Percentiles rank a stretch among this genome's conserved stretches.
phyloP scores from a whole-genome alignment of 129 eudicot species.

The Pittosporum tobira region DNA sequence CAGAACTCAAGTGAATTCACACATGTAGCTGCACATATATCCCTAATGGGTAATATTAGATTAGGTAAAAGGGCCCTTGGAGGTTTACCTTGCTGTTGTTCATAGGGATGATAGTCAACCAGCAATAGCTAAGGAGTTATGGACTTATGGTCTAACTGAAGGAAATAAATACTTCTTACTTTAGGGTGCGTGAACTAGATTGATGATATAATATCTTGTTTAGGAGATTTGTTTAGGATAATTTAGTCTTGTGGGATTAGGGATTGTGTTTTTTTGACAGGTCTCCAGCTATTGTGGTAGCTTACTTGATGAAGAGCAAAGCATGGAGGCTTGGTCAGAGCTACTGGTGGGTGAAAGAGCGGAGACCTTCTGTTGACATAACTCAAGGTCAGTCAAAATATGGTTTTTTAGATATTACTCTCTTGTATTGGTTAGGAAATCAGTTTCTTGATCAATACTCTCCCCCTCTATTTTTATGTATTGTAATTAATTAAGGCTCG shows the following conservation, averaged over 20 bases:
- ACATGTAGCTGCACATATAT: neutral
- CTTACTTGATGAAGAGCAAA: conserved; percentile 81
- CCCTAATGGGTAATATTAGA: neutral
- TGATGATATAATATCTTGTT: no score
- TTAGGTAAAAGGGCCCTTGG: neutral
- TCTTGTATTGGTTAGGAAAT: neutral
- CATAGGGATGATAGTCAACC: no score
- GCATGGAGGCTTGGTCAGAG: conserved; percentile 91
- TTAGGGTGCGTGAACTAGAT: no score
- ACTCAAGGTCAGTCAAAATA: conserved; percentile 39
- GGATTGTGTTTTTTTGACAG: conserved; percentile 25
- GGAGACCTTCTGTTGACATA: conserved; percentile 66
- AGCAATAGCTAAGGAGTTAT: no score
- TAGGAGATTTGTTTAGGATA: neutral
- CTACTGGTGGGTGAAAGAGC: conserved; percentile 94
- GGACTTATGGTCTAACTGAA: neutral
- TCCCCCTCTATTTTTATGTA: no score
- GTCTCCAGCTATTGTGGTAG: conserved; percentile 88
- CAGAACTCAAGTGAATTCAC: neutral
- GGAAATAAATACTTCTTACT: neutral
- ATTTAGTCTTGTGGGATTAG: neutral
- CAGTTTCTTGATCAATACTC: neutral
- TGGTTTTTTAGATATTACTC: neutral
- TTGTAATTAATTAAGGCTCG: neutral
- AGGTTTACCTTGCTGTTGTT: neutral